Percentiles rank a stretch among this genome's conserved stretches.
Conservation (phyloP, 768 basidiomycete genomes). For the Ramaria sp. region DNA sequence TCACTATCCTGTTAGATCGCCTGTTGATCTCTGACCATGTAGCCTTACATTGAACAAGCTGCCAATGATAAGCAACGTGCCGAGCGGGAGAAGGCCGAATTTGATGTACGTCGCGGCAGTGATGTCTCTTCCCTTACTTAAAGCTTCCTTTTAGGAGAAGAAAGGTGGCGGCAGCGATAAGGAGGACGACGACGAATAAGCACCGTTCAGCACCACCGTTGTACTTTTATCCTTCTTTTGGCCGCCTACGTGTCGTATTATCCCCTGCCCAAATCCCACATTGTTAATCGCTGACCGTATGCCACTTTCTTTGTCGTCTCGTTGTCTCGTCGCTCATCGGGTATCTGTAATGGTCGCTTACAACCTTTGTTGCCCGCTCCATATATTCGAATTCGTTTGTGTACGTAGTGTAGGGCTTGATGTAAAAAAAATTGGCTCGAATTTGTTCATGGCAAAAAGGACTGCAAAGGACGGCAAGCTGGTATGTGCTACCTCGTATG, state of each 20-base stretch:
- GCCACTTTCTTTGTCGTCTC: background rate
- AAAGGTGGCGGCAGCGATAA: constrained; percentile 25
- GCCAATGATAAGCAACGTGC: constrained; percentile 80
- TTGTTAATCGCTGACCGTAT: background rate
- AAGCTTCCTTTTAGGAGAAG: constrained; percentile 20
- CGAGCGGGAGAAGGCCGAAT: constrained; percentile 59
- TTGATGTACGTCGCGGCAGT: constrained; percentile 26
- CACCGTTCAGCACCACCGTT: constrained; percentile 4
- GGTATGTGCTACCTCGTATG: too few species aligned
- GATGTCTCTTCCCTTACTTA: background rate
- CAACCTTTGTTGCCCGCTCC: background rate
- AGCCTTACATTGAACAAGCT: constrained; percentile 88
- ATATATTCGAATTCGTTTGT: constrained; percentile 4
- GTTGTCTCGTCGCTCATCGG: background rate
- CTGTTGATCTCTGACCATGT: constrained; percentile 7
- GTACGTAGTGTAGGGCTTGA: constrained; percentile 10
- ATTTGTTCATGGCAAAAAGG: background rate
- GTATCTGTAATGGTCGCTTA: background rate
- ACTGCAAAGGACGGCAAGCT: too few species aligned
- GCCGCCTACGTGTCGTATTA: background rate
- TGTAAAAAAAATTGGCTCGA: constrained; percentile 7
- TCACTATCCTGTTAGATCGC: background rate
- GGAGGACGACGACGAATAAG: constrained; percentile 36
- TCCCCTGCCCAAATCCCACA: background rate
- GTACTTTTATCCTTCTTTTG: background rate